Base-by-base conservation (phyloP, 208 protist species). In the Polymyxa betae region DNA sequence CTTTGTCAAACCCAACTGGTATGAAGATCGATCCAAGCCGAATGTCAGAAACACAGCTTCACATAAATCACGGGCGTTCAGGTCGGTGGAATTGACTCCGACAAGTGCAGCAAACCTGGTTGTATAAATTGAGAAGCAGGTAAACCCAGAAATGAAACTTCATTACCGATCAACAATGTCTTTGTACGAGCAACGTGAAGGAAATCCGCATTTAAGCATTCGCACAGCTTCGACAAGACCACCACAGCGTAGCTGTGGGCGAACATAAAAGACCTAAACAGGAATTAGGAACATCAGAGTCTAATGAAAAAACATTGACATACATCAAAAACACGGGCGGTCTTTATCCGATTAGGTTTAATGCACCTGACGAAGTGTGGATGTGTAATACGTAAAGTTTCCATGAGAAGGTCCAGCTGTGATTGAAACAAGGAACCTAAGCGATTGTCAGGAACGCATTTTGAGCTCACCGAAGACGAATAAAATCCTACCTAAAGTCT, bases 261-360 rank as follows among this genome's bases (percentile, higher is more conserved):
- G 72, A 16, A 82, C 72, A 35, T 82, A 82, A 43, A 82, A 82
- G 5, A 82, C 72, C 72, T 82, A 82, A 45, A 5, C 16, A 35
- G 49, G 24, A 60, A 5, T 29, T 29, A 60, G 24, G 24, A 60
- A 29, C 24, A 60, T 29, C 24, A 5, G 24, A 60, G 24, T 24
- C 12, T 29, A 5, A 29, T 29, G 5, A 5, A 60, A 60, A 60
- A 24, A 24, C 49, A 60, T 60, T 60, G 49, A 29, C 49, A 60
- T 89, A 89, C 87, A 45, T 89, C 45, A 41, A 89, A 89, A 52
- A 64, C 43, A 1, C 46, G 0, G 32, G 32, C 45, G 20, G 46
- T 20, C 77, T 95, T 96, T 12, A 88, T 16, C 0, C 46, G 77
- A 92, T 97, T 97, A 41, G 95, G 95, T 68, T 96, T 96, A 54